Evolutionary conservation across 176 grass and related monocot genomes (phyloP).

Genomic region (Lolium perenne): DNA sequence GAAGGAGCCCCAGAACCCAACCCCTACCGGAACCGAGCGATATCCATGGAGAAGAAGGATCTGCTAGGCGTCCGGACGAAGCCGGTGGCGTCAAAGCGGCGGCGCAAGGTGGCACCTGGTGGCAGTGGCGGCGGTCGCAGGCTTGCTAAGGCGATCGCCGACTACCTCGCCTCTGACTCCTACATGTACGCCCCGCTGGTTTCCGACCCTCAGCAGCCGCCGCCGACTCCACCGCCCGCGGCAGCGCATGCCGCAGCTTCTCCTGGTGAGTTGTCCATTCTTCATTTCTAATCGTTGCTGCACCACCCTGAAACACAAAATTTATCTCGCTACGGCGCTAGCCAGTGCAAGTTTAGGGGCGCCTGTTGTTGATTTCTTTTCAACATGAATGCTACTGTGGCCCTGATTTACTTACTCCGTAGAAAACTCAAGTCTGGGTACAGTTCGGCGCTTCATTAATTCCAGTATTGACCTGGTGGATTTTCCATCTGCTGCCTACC

Average conservation of each 20-base stretch:
- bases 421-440: not conserved
- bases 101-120: conserved; percentile 10
- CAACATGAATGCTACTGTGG: not conserved
- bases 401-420: conserved; percentile 8
- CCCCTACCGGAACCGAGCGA: not conserved
- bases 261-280: conserved; percentile 34
- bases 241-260: not conserved
- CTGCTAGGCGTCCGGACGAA: conserved; percentile 47
- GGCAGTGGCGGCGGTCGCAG: not conserved
- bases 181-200: conserved; percentile 60
- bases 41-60: conserved; percentile 53
- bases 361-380: not conserved
- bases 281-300: not conserved
- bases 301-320: no score
- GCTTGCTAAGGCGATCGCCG: conserved; percentile 41
- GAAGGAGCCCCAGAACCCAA: not conserved
- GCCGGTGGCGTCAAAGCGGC: not conserved
- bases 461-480: not conserved
- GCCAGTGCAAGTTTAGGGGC: not conserved
- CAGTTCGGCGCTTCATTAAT: not conserved
- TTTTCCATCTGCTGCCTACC: not conserved
- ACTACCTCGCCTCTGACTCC: conserved; percentile 52
- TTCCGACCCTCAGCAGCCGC: not conserved
- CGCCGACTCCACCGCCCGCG: not conserved
- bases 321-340: no score